Evolutionary conservation across 768 basidiomycete genomes (phyloP), one percentile per base, ranked within the genome.

Genomic region (Tricholoma matsutake): DNA sequence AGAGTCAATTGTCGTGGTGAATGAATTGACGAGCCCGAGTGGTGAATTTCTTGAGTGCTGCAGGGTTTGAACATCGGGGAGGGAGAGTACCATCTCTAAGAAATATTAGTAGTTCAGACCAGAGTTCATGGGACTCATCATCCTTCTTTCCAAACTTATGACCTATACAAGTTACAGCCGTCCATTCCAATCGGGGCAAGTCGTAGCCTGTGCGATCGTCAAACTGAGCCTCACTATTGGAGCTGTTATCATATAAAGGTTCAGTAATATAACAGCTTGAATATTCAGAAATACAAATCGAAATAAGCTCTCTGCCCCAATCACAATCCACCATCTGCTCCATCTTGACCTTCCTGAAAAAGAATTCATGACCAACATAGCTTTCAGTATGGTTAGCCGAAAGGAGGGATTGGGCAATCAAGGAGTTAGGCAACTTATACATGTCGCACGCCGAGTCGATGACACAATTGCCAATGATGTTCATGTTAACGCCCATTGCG

Each of bases 1-100:
- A 73, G 0, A 75, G 54, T 0, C 62, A 31, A 5, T 63, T 54
- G 20, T 68, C 63, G 14, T 65, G 59, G 4, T 68, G 16, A 11
- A 72, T 66, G 55, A 65, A 61, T 22, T 69, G 73, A 0, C 39
- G n/a, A 0, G 57, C 41, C 5, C 22, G n/a, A 2, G 37, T 31
- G 1, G 35, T 22, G 20, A 62, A 62, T 3, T 22, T 11, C 16
- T 22, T 41, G n/a, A 28, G 34, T 1, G 2, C 28, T 20, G 37
- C 13, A 0, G 49, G n/a, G 9, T 57, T 34, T 5, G 13, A 3
- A 51, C 16, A 20, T 28, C 47, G 68, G 6, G n/a, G 20, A 31
- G 8, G 56, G 4, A 25, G 22, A 8, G 9, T 6, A 13, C 9
- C 6, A 25, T 54, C 37, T 1, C 32, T 11, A 20, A 54, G 32